phyloP scores from a whole-genome alignment of 1,284 basidiomycete species.

The Trametes pubescens region DNA sequence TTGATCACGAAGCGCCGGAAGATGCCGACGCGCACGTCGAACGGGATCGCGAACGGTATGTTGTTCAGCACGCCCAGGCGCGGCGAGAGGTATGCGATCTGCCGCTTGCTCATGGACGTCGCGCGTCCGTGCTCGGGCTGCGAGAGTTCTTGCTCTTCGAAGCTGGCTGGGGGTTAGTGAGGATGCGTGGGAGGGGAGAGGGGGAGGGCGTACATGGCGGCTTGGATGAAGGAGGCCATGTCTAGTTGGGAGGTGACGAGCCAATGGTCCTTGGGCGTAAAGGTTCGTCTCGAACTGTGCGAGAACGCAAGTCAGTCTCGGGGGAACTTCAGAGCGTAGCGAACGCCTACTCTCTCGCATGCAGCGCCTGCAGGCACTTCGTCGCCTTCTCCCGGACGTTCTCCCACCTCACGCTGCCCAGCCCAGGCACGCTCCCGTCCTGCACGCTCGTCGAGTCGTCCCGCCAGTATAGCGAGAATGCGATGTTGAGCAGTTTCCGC shows the following conservation, averaged over 20 bases:
- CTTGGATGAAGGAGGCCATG: slow-evolving; percentile 88
- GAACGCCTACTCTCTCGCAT: slow-evolving; percentile 82
- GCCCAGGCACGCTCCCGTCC: slow-evolving; percentile 52
- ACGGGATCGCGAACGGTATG: slow-evolving; percentile 96
- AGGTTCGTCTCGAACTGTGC: slow-evolving; percentile 79
- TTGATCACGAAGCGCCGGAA: slow-evolving; percentile 85
- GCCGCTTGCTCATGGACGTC: slow-evolving; percentile 64
- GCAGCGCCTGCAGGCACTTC: slow-evolving; percentile 79
- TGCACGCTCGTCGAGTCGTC: slow-evolving; percentile 59
- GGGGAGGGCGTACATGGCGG: slow-evolving; percentile 72
- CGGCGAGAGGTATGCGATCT: slow-evolving; percentile 81
- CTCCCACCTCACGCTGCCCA: slow-evolving; percentile 61
- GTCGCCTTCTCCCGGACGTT: slow-evolving; percentile 77
- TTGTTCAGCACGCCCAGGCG: slow-evolving; percentile 93
- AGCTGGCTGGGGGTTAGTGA: slow-evolving; percentile 43
- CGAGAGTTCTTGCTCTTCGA: slow-evolving; percentile 64
- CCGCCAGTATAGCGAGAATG: slow-evolving; percentile 83
- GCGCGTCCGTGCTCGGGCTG: slow-evolving; percentile 43
- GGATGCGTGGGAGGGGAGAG: slow-evolving; percentile 1
- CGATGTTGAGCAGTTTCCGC: slow-evolving; percentile 77
- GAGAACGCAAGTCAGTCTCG: slow-evolving; percentile 12
- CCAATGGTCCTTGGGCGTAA: slow-evolving; percentile 89
- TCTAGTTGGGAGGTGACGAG: slow-evolving; percentile 82
- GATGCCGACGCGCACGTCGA: slow-evolving; percentile 89
- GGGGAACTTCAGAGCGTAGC: slow-evolving; percentile 6